A percentile compares a stretch with the other conserved stretches of the same genome.
Conservation (phyloP, 768 basidiomycete species). For the Pleurotus salmoneostramineus region DNA sequence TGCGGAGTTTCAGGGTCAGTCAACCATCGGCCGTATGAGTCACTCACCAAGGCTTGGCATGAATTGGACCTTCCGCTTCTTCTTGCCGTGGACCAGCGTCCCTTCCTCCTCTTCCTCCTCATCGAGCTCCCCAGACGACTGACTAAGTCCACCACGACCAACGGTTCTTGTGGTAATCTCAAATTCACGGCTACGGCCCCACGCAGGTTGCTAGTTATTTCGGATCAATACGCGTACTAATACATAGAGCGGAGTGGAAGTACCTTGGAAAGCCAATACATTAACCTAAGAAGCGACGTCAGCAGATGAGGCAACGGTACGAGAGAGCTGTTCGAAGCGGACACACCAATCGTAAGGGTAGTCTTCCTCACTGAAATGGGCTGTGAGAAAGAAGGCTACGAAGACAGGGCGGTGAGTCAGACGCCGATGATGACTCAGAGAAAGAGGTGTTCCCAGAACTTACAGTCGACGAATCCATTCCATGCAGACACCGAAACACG, state of each 20-base stretch:
- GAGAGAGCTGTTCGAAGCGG: not conserved
- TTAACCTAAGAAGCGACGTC: slow-evolving; percentile 49
- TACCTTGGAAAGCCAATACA: slow-evolving; percentile 88
- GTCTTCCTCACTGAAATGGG: slow-evolving; percentile 85
- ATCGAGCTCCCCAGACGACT: slow-evolving; percentile 72
- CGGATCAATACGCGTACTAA: slow-evolving; percentile 13
- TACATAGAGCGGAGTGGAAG: slow-evolving; percentile 11
- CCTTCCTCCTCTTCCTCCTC: slow-evolving; percentile 66
- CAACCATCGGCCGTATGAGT: not conserved
- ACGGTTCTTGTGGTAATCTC: slow-evolving; percentile 82
- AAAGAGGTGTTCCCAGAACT: slow-evolving; percentile 14
- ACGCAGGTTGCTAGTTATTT: slow-evolving; percentile 73
- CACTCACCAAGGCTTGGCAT: slow-evolving; percentile 77
- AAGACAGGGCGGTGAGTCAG: slow-evolving; percentile 7
- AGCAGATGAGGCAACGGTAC: slow-evolving; percentile 9
- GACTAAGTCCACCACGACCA: slow-evolving; percentile 59
- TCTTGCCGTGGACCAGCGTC: slow-evolving; percentile 58
- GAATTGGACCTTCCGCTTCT: slow-evolving; percentile 78
- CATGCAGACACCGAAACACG: slow-evolving; percentile 80
- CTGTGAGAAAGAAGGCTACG: slow-evolving; percentile 82
- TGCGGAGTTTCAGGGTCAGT: slow-evolving; percentile 22
- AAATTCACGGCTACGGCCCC: slow-evolving; percentile 85
- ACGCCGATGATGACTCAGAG: not conserved
- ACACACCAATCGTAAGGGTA: slow-evolving; percentile 81
- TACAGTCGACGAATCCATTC: slow-evolving; percentile 89